Evolutionary conservation across 2,329 filamentous ascomycete species (phyloP), one percentile per base, ranked within the genome.

Genomic region (Epicoccum sorghinum): DNA sequence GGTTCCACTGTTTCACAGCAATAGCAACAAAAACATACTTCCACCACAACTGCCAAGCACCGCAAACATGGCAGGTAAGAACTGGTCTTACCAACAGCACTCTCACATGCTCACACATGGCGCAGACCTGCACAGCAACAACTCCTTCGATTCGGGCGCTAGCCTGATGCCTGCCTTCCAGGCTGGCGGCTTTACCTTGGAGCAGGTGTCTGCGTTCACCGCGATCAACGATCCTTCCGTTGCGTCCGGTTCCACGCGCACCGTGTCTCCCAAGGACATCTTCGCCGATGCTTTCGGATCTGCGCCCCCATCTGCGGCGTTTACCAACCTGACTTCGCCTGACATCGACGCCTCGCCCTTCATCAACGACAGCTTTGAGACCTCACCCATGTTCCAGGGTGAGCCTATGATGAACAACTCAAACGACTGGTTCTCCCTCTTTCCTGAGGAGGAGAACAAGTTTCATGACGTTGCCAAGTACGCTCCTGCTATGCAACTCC

Each of bases 321-420:
- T 95, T 70, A 96, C 92, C 32, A 87, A 91, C 60, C 71, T 96
- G 75, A 96, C 91, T 52, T 95, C 92, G 56, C 92, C 92, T 39
- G 78, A 78, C 61, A 90, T 89, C n/a, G 81, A 89, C 70, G 89
- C 88, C 66, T 96, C 91, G 47, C 91, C 91, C 9, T 88, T 86
- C 54, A 87, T 88, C 68, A 75, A 75, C 58, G 87, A 90, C 65
- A 83, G 82, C 71, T 91, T 86, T 67, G 86, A 95, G 68, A 86
- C 89, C 14, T 96, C 91, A 45, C 92, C 92, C 41, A 85, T 89
- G 73, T 90, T 93, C 75, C 82, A 82, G 55, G 80, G 72, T 54
- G 73, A 77, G 58, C 80, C 75, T 33, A 83, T 89, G 43, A 80
- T 88, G 52, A 80, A 79, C 50, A 71, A 80, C 39, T 79, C 83